A percentile compares a stretch with the other conserved stretches of the same genome.
phyloP scores from a whole-genome alignment of 1,284 basidiomycete species.

The Agaricales sp. region DNA sequence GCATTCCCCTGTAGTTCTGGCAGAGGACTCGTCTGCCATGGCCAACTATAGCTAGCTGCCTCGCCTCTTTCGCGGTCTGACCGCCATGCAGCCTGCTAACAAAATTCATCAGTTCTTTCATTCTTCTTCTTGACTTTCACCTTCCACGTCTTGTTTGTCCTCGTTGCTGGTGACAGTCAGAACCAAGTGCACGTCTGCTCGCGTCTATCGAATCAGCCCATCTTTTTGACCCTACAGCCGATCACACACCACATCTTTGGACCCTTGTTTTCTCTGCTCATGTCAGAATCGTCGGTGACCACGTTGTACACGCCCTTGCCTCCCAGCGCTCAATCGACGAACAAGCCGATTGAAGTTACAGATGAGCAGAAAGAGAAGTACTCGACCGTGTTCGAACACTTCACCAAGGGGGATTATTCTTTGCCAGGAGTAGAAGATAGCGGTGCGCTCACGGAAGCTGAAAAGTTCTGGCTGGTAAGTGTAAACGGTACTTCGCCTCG shows the following conservation, averaged over 20 bases:
- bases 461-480: slow-evolving; percentile 58
- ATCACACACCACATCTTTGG: no score
- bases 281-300: not conserved
- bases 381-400: slow-evolving; percentile 48
- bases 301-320: slow-evolving; percentile 22
- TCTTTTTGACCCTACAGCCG: not conserved
- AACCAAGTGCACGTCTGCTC: no score
- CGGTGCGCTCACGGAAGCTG: slow-evolving; percentile 44
- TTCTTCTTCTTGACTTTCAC: no score
- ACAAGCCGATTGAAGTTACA: slow-evolving; percentile 27
- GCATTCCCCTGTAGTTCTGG: no score
- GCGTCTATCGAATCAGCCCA: no score
- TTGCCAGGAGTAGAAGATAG: slow-evolving; percentile 38
- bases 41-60: not conserved
- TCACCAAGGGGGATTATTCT: slow-evolving; percentile 37
- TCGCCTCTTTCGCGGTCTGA: not conserved
- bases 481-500: slow-evolving; percentile 19
- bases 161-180: no score
- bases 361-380: slow-evolving; percentile 41
- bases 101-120: no score
- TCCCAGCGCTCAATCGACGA: slow-evolving; percentile 20
- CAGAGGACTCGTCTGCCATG: no score
- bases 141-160: no score
- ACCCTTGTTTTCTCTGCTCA: not conserved
- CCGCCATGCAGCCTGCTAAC: not conserved